Conservation (phyloP, 2,329 filamentous ascomycete genomes). For the Aspergillus novoparasiticus region DNA sequence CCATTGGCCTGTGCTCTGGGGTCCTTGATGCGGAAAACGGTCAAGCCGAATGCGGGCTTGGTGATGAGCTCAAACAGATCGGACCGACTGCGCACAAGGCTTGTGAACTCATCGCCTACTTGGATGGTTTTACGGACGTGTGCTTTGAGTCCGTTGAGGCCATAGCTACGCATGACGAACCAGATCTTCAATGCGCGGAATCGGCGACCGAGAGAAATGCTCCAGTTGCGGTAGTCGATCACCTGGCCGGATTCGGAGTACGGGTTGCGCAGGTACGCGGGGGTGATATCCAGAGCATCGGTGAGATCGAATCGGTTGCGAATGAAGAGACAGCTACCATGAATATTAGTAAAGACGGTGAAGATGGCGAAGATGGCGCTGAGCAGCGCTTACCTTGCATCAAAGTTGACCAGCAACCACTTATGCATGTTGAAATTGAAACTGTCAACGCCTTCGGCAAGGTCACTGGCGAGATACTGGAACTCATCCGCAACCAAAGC, state of each 20-base stretch:
- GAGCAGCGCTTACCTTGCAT: constrained; percentile 61
- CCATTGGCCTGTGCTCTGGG: constrained; percentile 23
- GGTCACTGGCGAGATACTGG: constrained; percentile 65
- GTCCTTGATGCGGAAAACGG: constrained; percentile 69
- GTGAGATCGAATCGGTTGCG: constrained; percentile 75
- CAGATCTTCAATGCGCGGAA: constrained; percentile 92
- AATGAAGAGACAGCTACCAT: constrained; percentile 71
- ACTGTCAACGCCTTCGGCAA: constrained; percentile 71
- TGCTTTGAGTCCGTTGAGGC: constrained; percentile 71
- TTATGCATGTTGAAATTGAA: constrained; percentile 98
- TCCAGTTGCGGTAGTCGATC: constrained; percentile 96
- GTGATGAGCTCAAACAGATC: constrained; percentile 79
- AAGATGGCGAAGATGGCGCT: too few relatives aligned
- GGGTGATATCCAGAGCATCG: constrained; percentile 74
- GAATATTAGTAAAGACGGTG: too few relatives aligned
- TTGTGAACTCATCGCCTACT: constrained; percentile 71
- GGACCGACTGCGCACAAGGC: constrained; percentile 56
- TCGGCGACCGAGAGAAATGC: constrained; percentile 85
- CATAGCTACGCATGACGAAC: constrained; percentile 88
- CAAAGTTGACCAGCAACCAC: constrained; percentile 94
- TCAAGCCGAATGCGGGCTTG: constrained; percentile 74
- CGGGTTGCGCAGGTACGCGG: constrained; percentile 78
- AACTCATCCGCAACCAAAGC: constrained; percentile 82
- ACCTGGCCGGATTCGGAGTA: constrained; percentile 81
- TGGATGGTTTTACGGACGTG: constrained; percentile 71